A percentile compares a stretch with the other conserved stretches of the same genome.
Conservation (phyloP, 2,329 filamentous ascomycete species). For the Ophiosphaerella herpotricha region DNA sequence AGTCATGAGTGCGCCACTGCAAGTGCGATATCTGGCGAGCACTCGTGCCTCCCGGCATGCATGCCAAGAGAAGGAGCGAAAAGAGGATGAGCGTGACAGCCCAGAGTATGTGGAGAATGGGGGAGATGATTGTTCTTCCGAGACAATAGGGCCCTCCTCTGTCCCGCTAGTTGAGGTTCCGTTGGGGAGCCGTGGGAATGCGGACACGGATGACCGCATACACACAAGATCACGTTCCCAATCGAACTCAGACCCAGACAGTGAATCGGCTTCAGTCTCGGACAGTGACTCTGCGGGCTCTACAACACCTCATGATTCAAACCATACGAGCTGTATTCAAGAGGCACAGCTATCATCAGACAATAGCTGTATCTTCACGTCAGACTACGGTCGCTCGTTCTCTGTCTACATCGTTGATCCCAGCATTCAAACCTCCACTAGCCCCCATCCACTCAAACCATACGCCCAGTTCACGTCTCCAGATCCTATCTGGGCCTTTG, state of each 20-base stretch:
- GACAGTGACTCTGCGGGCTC: background rate
- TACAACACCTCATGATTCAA: background rate
- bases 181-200: too few species aligned
- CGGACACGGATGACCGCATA: too few species aligned
- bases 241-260: conserved; percentile 1
- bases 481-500: conserved; percentile 59
- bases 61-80: conserved; percentile 1
- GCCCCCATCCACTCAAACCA: conserved; percentile 42
- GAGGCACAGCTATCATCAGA: conserved; percentile 51
- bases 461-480: conserved; percentile 54
- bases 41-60: conserved; percentile 10
- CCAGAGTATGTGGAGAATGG: background rate
- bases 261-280: background rate
- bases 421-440: conserved; percentile 8
- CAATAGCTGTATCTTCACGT: conserved; percentile 62
- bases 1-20: conserved; percentile 20
- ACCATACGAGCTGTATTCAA: conserved; percentile 32
- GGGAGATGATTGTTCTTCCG: background rate
- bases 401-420: conserved; percentile 51
- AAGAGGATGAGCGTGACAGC: background rate
- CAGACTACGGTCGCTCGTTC: conserved; percentile 58
- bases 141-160: background rate
- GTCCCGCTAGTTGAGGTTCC: too few species aligned
- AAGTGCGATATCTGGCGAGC: conserved; percentile 27
- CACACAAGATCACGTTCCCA: conserved; percentile 3